Evolutionary conservation across 495 filamentous ascomycete species (phyloP).

Genomic region (Daldinia bambusicola): DNA sequence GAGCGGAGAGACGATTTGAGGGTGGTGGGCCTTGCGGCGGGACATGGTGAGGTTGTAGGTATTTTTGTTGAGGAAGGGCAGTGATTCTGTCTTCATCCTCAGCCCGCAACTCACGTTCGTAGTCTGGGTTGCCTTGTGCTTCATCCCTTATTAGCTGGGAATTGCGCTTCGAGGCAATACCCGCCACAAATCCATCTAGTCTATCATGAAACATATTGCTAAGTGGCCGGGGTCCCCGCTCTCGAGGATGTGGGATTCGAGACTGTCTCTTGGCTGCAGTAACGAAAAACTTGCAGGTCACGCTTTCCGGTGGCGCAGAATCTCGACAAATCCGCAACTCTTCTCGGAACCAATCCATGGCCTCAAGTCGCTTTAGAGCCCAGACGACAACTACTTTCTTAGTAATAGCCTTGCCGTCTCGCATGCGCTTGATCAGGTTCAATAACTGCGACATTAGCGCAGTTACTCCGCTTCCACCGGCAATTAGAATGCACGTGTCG

Average conservation of each 20-base stretch:
- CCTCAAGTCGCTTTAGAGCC: conserved; percentile 88
- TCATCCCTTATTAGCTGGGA: conserved; percentile 82
- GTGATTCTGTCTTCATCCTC: conserved; percentile 89
- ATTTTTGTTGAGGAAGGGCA: conserved; percentile 73
- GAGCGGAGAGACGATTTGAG: conserved; percentile 47
- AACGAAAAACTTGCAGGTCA: conserved; percentile 94
- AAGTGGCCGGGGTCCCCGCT: conserved; percentile 66
- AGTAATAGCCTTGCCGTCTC: conserved; percentile 91
- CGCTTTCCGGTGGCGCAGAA: conserved; percentile 80
- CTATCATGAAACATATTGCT: conserved; percentile 81
- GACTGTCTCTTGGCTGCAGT: conserved; percentile 73
- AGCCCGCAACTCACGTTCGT: conserved; percentile 80
- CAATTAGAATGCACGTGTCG: conserved; percentile 90
- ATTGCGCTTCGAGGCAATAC: conserved; percentile 82
- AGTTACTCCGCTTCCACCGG: conserved; percentile 94
- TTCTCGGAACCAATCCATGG: conserved; percentile 98
- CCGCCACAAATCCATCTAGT: conserved; percentile 82
- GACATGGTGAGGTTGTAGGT: conserved; percentile 62
- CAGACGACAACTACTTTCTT: conserved; percentile 90
- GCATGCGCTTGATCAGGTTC: conserved; percentile 92
- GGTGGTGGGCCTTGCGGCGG: conserved; percentile 59
- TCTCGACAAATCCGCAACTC: conserved; percentile 90
- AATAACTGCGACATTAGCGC: conserved; percentile 90
- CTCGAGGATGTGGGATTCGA: conserved; percentile 48
- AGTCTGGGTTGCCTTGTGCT: conserved; percentile 79